Evolutionary conservation across 768 basidiomycete species (phyloP).

Genomic region (Russula dissimulans): DNA sequence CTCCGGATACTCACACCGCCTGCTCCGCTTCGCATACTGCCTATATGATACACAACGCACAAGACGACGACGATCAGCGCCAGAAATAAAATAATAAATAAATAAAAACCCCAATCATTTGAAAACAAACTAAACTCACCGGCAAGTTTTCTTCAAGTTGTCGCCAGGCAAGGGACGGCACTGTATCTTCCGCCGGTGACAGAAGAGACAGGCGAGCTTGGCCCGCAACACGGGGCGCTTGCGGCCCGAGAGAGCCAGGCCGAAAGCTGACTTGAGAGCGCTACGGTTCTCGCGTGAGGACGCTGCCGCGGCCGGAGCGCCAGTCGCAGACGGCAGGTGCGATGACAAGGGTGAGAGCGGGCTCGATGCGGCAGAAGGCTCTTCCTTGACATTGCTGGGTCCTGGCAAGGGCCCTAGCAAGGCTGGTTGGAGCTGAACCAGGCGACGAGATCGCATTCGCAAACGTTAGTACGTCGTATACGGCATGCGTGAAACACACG

Average conservation of each 20-base stretch:
- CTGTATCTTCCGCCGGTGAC: constrained; percentile 17
- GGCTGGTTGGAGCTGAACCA: constrained; percentile 9
- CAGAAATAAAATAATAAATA: too few relatives aligned
- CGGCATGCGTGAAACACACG: background rate
- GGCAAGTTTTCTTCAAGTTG: constrained; percentile 1
- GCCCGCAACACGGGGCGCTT: constrained; percentile 16
- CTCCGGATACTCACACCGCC: constrained; percentile 13
- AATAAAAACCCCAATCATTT: background rate
- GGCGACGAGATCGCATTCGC: background rate
- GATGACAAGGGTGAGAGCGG: constrained; percentile 12
- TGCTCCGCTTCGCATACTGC: constrained; percentile 12
- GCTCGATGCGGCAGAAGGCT: constrained; percentile 7
- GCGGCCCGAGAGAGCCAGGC: constrained; percentile 10
- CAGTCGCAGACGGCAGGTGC: constrained; percentile 11
- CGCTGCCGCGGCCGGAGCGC: background rate
- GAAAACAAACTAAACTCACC: background rate
- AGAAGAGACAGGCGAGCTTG: constrained; percentile 13
- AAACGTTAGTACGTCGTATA: background rate
- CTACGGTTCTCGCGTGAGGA: background rate
- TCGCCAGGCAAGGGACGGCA: constrained; percentile 10
- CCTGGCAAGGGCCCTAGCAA: background rate
- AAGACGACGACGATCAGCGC: background rate
- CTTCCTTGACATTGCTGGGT: background rate
- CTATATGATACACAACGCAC: background rate
- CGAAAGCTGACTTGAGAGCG: constrained; percentile 3